Conservation (phyloP, 2,329 filamentous ascomycete genomes). For the Aspergillus calidoustus region DNA sequence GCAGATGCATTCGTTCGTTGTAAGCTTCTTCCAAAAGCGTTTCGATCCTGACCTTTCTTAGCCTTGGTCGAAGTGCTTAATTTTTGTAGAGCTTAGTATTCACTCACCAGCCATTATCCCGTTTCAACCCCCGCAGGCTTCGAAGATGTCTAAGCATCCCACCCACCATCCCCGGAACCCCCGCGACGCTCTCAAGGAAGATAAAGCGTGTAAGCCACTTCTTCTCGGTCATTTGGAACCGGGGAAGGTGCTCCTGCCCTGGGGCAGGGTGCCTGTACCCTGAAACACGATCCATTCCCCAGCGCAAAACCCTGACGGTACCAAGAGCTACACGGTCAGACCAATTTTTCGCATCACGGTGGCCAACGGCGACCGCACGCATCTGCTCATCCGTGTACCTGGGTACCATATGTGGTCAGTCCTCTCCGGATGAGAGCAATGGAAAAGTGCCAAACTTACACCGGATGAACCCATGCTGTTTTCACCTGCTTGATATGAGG, state of each 20-base stretch:
- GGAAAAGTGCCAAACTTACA: constrained; percentile 36
- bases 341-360: constrained; percentile 72
- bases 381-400: constrained; percentile 79
- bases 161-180: constrained; percentile 95
- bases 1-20: constrained; percentile 91
- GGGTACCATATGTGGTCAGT: background rate
- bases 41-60: constrained; percentile 69
- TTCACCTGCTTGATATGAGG: constrained; percentile 65
- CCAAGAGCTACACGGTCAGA: constrained; percentile 80
- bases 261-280: constrained; percentile 75
- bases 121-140: constrained; percentile 80
- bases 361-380: constrained; percentile 72
- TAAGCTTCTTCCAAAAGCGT: constrained; percentile 87
- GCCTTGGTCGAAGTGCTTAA: too few species aligned
- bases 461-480: constrained; percentile 71
- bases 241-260: constrained; percentile 50
- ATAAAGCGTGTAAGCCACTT: constrained; percentile 92
- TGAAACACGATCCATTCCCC: constrained; percentile 79
- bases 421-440: too few species aligned
- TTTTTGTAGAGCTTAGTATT: too few species aligned
- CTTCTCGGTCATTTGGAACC: constrained; percentile 73
- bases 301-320: constrained; percentile 75
- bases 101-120: constrained; percentile 82
- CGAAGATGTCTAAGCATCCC: constrained; percentile 91
- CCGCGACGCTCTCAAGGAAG: constrained; percentile 93